phyloP scores from a whole-genome alignment of 2,329 filamentous ascomycete genomes.

The Fusarium camptoceras region DNA sequence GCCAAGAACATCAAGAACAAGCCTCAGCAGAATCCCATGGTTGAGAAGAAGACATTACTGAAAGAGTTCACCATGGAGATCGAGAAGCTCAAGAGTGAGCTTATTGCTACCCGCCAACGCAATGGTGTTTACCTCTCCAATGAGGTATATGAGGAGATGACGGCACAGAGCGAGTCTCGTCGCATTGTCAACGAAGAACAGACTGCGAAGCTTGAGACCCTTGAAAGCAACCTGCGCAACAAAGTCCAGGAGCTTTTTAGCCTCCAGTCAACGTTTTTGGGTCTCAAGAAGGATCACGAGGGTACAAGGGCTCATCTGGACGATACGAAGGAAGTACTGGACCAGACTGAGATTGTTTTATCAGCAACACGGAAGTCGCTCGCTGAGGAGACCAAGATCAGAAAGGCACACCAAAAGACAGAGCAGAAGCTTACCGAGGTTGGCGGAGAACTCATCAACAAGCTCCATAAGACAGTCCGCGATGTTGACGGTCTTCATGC shows the following conservation, averaged over 20 bases:
- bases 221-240: constrained; percentile 90
- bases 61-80: constrained; percentile 93
- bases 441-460: constrained; percentile 80
- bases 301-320: constrained; percentile 77
- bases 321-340: constrained; percentile 82
- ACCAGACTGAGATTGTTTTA: constrained; percentile 88
- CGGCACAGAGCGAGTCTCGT: constrained; percentile 89
- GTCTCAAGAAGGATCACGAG: constrained; percentile 90
- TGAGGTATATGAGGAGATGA: constrained; percentile 91
- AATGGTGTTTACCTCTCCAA: constrained; percentile 95
- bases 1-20: constrained; percentile 99
- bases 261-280: constrained; percentile 87
- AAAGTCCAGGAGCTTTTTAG: constrained; percentile 93
- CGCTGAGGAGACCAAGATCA: constrained; percentile 80
- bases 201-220: constrained; percentile 87
- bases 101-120: constrained; percentile 90
- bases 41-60: constrained; percentile 93
- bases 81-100: constrained; percentile 91
- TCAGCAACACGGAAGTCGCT: constrained; percentile 80
- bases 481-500: constrained; percentile 86
- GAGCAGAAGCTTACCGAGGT: constrained; percentile 81
- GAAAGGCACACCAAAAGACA: constrained; percentile 87
- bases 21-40: constrained; percentile 90
- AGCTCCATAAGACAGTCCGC: constrained; percentile 79
- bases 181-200: constrained; percentile 94